These are phyloP conservation scores for Calocybe gambosa DNA, from an alignment of 1,284 basidiomycete genomes.

Conservation along the genomic window DNA sequence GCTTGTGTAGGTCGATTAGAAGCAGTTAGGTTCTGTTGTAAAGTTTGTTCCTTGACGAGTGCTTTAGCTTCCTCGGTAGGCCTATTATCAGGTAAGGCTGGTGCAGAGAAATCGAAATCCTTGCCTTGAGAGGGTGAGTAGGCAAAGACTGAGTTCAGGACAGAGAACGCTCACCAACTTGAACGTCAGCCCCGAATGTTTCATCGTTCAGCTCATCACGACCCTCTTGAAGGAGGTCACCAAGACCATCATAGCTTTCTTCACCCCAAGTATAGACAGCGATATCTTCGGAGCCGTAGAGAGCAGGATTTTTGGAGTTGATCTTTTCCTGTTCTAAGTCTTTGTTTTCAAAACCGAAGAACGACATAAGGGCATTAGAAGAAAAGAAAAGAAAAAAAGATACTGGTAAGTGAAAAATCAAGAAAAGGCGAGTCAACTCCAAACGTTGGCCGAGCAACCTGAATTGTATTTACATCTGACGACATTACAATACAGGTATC, in stretches of 20 bases:
- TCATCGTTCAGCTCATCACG: constrained; percentile 93
- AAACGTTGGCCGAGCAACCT: not conserved
- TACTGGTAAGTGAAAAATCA: constrained; percentile 1
- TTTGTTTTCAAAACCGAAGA: constrained; percentile 70
- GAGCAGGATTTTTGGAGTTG: constrained; percentile 42
- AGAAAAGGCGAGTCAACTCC: not conserved
- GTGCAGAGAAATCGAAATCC: constrained; percentile 84
- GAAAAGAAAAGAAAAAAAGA: constrained; percentile 4
- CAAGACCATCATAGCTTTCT: constrained; percentile 87
- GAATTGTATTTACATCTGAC: constrained; percentile 9
- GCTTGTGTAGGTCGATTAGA: constrained; percentile 18
- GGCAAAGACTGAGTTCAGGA: constrained; percentile 7
- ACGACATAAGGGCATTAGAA: constrained; percentile 55
- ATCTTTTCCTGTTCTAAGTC: constrained; percentile 59
- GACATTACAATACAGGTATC: constrained; percentile 13
- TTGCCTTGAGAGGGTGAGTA: constrained; percentile 49
- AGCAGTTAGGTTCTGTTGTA: constrained; percentile 10
- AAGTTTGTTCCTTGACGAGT: constrained; percentile 15
- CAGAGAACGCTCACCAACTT: constrained; percentile 52
- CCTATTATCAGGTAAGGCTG: constrained; percentile 32
- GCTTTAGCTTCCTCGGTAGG: constrained; percentile 9
- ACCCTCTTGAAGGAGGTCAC: constrained; percentile 81
- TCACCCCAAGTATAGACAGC: constrained; percentile 86
- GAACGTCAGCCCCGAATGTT: constrained; percentile 78
- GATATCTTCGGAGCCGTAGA: constrained; percentile 66